Base-by-base conservation (phyloP, 164 flowering plant species). In the Macadamia integrifolia region DNA sequence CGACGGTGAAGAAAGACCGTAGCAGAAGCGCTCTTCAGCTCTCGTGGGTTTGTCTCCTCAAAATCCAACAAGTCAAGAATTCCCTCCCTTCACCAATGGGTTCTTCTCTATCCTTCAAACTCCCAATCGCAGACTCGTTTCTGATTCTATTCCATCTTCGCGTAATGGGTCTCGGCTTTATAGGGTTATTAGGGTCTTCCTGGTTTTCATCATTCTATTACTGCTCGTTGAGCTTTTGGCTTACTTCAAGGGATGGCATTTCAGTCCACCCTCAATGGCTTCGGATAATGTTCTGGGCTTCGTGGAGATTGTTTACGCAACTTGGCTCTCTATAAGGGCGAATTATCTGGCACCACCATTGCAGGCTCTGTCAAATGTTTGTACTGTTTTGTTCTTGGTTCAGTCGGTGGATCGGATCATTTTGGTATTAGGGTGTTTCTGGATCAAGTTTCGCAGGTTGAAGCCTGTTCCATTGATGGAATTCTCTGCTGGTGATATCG, bases 201-300 rank as follows among this genome's bases (percentile, higher is more conserved):
- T 89, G 67, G 43, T 73, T 5, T 44, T 87, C 17, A 86, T 84
- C 1, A 29, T 90, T 6, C 7, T 77, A 12, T 60, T 92, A 65
- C 76, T 94, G 12, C 58, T 72, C 18, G 70, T 88, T 44, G 99
- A 94, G 79, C 79, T 90, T 6, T 69, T 80, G 1, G 99, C 99
- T 1, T 89, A 90, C 82, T 94, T 80, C 59, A 87, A 80, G 46
- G 40, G 40, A 35, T 35, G 40, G 40, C 40, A 35, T 35, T 35
- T 35, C 40, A 35, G 40, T 35, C 40, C 84, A n/a, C 89, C 90
- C 0, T 71, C 78, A 13, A 67, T 82, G 50, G 70, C 61, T n/a
- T 75, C 81, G 6, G 80, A 75, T n/a, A 84, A 82, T 68, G 72
- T 79, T 28, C 50, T 75, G 68, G 87, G 79, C 3, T 61, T 72